Percentiles rank a stretch among this genome's conserved stretches.
Conservation (phyloP, 768 basidiomycete species). For the Stropharia rugosoannulata region DNA sequence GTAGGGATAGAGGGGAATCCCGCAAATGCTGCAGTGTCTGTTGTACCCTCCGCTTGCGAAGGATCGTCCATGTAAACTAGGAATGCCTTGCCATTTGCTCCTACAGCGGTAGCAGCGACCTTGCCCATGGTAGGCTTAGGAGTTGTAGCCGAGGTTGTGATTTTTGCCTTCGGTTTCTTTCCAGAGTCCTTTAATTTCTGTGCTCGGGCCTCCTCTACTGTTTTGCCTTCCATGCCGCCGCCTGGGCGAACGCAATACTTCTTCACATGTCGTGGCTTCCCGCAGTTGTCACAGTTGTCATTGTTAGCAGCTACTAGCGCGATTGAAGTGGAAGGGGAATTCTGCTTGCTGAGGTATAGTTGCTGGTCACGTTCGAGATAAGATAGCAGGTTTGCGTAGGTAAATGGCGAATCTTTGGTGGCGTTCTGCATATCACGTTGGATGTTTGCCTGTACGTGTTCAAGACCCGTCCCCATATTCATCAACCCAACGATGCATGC, state of each 20-base stretch:
- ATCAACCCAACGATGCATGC: background rate
- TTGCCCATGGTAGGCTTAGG: background rate
- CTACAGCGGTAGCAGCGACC: background rate
- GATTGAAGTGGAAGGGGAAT: background rate
- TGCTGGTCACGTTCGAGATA: constrained; percentile 9
- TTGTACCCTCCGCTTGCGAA: background rate
- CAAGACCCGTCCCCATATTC: background rate
- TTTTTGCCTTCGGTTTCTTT: too few species aligned
- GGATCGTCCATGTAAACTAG: background rate
- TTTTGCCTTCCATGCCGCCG: too few species aligned
- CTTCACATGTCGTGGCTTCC: too few species aligned
- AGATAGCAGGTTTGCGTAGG: background rate
- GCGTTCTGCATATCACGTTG: constrained; percentile 9
- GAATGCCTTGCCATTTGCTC: background rate
- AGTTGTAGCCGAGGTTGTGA: too few species aligned
- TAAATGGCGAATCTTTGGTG: background rate
- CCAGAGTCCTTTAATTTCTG: too few species aligned
- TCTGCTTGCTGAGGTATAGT: background rate
- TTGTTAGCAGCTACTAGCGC: background rate
- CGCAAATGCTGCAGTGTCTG: background rate
- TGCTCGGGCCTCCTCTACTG: too few species aligned
- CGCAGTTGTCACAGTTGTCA: too few species aligned
- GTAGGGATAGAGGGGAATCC: background rate
- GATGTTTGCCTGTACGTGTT: constrained; percentile 6
- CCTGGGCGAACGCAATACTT: too few species aligned